A percentile compares a stretch with the other conserved stretches of the same genome.
Evolutionary conservation across 495 filamentous ascomycete genomes (phyloP).

Genomic region (Paragyromitra xinjiangensis): DNA sequence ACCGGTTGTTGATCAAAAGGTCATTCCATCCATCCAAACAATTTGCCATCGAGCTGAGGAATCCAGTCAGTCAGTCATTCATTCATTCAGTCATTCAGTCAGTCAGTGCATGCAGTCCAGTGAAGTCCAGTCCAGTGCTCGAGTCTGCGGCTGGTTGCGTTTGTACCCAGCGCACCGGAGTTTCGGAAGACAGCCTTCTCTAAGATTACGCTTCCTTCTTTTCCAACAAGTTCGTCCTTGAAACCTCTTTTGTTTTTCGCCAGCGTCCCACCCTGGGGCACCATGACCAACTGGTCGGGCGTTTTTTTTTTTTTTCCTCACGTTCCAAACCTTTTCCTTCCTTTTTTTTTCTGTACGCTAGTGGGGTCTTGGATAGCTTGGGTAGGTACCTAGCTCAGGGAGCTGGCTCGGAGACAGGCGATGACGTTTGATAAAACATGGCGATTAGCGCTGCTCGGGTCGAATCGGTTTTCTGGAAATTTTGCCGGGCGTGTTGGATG

Average conservation of each 20-base stretch:
- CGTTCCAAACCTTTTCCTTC: background rate
- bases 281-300: constrained; percentile 49
- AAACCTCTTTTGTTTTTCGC: constrained; percentile 49
- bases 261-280: constrained; percentile 27
- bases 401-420: constrained; percentile 39
- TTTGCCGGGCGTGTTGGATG: constrained; percentile 44
- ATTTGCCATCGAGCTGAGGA: constrained; percentile 44
- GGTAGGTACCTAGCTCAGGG: constrained; percentile 10
- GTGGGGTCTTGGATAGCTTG: constrained; percentile 33
- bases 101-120: too few species aligned
- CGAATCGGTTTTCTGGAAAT: constrained; percentile 53
- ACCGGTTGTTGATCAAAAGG: constrained; percentile 37
- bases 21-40: constrained; percentile 41
- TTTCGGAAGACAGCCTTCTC: constrained; percentile 44
- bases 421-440: constrained; percentile 54
- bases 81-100: too few species aligned
- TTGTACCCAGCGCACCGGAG: constrained; percentile 35
- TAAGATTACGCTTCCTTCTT: constrained; percentile 50
- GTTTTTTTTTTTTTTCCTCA: constrained; percentile 2
- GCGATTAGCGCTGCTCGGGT: constrained; percentile 49
- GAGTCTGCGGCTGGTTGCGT: constrained; percentile 33
- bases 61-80: background rate
- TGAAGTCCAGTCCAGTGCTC: constrained; percentile 9
- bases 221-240: constrained; percentile 47
- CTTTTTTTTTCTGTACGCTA: constrained; percentile 20